Evolutionary conservation across 352 stramenopile genomes (phyloP), one percentile per base, ranked within the genome.

Genomic region (Phytopythium mirpurense): DNA sequence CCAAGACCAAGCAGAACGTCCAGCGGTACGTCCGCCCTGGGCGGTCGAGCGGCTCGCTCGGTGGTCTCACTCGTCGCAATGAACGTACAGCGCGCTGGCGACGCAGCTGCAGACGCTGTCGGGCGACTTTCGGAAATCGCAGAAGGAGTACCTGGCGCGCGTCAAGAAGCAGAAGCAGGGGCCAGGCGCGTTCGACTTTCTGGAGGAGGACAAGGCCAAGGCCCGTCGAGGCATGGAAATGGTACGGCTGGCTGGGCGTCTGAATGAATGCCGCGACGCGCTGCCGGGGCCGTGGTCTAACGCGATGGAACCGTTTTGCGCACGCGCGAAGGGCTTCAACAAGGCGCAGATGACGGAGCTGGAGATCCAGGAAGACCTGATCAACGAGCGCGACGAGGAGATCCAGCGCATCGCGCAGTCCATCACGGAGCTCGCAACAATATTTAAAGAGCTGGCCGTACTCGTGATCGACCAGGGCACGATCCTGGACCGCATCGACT

Each of bases 391-490:
- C n/a, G 94, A 98, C 70, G 70, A 95, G 61, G 95, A 98, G 62
- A 98, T 98, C 62, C 77, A 90, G 54, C 88, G 98, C 62, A 99
- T 99, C 73, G 97, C 97, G 21, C 96, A 97, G 58, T 98, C 86
- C 42, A 99, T 99, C 69, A 97, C 99, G 60, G 98, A 99, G 72
- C 73, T 99, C 18, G 96, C 96, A 35, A 90, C 91, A 49, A 99
- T 99, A 71, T 99, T 99, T 85, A 99, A 99, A 70, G 98, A 99
- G 74, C 76, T 99, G 11, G 96, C 96, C 0, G 96, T 99, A 45
- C 83, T 99, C 32, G 98, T 99, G 18, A 99, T 99, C 75, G 98
- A 99, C 74, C 97, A 99, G 71, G 97, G 97, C 54, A 99, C 98
- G 23, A 99, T 99, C 56, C 79, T 99, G 18, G 98, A 99, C 79